phyloP scores from a whole-genome alignment of 257 asterid species.

The Nicotiana tabacum region DNA sequence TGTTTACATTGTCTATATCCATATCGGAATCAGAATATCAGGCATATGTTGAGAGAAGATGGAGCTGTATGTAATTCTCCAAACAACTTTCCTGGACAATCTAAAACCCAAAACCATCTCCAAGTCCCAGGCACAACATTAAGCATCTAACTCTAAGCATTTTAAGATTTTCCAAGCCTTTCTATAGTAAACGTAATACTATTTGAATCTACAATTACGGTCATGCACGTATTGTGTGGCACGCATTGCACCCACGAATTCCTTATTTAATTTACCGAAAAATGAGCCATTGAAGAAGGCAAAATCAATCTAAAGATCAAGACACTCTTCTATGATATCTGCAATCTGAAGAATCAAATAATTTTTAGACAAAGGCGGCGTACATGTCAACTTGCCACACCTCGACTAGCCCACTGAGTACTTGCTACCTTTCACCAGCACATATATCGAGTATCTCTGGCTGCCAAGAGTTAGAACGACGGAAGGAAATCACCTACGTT shows the following conservation, averaged over 20 bases:
- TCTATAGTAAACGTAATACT: background rate
- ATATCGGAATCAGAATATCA: background rate
- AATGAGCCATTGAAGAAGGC: background rate
- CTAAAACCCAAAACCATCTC: background rate
- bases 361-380: background rate
- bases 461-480: background rate
- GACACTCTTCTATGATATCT: background rate
- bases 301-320: background rate
- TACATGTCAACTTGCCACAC: background rate
- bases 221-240: background rate
- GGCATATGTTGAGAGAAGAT: background rate
- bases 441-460: background rate
- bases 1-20: background rate
- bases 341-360: background rate
- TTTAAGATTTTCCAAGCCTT: background rate
- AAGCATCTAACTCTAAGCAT: background rate
- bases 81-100: background rate
- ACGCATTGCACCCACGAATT: background rate
- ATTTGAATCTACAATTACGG: background rate
- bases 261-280: background rate
- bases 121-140: background rate
- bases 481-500: background rate
- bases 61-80: background rate
- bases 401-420: background rate
- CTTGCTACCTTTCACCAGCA: background rate